Base-by-base conservation (phyloP, 2,329 filamentous ascomycete genomes). In the Phaeophleospora eucalypticola region DNA sequence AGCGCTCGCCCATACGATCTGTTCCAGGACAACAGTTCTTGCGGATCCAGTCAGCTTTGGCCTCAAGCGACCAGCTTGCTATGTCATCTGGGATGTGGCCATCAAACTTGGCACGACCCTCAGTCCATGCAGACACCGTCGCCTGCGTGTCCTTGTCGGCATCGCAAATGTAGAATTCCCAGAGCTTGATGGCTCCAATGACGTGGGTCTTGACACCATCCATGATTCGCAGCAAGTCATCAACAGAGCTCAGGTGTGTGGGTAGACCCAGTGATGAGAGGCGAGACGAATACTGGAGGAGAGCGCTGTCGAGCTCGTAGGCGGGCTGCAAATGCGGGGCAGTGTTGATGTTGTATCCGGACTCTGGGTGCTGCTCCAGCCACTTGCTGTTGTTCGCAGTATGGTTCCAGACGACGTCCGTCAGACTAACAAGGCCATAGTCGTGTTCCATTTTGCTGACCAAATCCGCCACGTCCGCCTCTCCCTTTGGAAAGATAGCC, bases 321-420 rank as follows among this genome's bases (percentile, higher is more conserved):
- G 81, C 80, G 36, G 80, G 69, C 57, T 78, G 72, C 33, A 84
- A 66, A 75, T 80, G 82, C 8, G 93, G 93, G 0, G 93, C 90
- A 0, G 91, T 97, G 34, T 83, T 83, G 54, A 95, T 75, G 65
- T 94, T 98, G 76, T 98, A 98, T 14, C 93, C 93, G 36, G 89
- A 86, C 59, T 98, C 93, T 0, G 94, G 93, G 63, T 98, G 91
- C 50, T 94, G 86, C 64, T 94, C 78, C 9, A 98, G 78, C 93
- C 93, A 98, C 60, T 85, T 81, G 69, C 87, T 94, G 70, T 97
- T 97, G 72, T 96, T 81, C 4, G 93, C 91, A 3, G 93, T 98
- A 71, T 98, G 93, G 64, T 98, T 98, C 75, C 93, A 89, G 36
- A 98, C 94, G 52, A 98, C 91, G 66, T 98, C 93, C 1, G 91